Conservation (phyloP, 441 rosid genomes). For the Adansonia gregorii region DNA sequence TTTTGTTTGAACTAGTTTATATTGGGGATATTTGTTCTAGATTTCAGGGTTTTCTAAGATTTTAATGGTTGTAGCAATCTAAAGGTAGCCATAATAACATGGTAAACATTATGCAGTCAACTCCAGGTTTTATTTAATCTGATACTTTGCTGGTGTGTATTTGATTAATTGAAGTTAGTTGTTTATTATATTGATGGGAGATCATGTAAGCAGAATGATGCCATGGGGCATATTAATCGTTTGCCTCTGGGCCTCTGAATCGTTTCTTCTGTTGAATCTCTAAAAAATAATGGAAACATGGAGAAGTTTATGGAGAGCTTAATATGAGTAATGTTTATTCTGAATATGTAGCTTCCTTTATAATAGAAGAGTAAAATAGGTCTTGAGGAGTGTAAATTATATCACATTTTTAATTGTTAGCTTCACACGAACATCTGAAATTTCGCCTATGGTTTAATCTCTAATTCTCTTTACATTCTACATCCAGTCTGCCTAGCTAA, state of each 20-base stretch:
- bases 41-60: neutral
- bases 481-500: neutral
- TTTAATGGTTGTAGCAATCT: neutral
- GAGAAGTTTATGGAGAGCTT: slow-evolving; percentile 7
- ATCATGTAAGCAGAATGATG: neutral
- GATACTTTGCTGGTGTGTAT: neutral
- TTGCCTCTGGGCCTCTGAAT: neutral
- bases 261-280: neutral
- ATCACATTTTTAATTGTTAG: neutral
- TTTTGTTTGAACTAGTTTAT: neutral
- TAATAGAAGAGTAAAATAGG: neutral
- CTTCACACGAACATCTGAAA: neutral
- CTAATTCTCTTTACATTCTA: neutral
- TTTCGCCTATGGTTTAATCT: neutral
- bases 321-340: neutral
- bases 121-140: neutral
- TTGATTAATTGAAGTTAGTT: neutral
- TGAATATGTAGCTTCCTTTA: neutral
- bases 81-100: neutral
- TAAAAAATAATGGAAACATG: neutral
- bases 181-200: neutral
- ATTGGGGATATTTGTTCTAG: neutral
- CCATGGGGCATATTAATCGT: neutral
- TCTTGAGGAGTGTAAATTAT: neutral
- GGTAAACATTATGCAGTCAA: neutral